Conservation (phyloP, 2,329 filamentous ascomycete species). For the Botrytis deweyae region DNA sequence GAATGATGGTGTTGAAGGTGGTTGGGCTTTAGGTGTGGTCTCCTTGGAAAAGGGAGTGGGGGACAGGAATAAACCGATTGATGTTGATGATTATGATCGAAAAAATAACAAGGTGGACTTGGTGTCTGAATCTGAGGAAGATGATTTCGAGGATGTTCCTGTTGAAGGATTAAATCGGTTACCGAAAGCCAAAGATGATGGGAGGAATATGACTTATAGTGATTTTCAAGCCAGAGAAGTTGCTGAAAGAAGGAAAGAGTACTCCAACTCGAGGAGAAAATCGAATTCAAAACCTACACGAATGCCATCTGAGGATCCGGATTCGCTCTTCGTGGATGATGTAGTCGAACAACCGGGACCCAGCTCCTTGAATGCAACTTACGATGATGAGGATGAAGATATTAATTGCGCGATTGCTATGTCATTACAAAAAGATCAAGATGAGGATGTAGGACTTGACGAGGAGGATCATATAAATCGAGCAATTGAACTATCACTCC, state of each 20-base stretch:
- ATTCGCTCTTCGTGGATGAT: constrained; percentile 38
- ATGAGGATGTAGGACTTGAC: constrained; percentile 43
- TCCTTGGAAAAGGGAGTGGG: constrained; percentile 79
- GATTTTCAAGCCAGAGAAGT: constrained; percentile 36
- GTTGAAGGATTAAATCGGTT: constrained; percentile 41
- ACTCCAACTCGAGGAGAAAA: constrained; percentile 26
- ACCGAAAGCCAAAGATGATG: constrained; percentile 32
- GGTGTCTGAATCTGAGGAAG: constrained; percentile 60
- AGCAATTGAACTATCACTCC: constrained; percentile 83
- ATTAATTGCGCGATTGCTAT: constrained; percentile 43
- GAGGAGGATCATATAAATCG: constrained; percentile 75
- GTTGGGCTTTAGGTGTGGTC: constrained; percentile 94
- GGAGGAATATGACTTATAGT: constrained; percentile 32
- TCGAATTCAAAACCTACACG: constrained; percentile 20
- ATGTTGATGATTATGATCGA: constrained; percentile 71
- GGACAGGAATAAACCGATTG: constrained; percentile 82
- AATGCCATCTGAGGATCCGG: constrained; percentile 29
- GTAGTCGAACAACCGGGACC: constrained; percentile 19
- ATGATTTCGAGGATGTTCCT: constrained; percentile 46
- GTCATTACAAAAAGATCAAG: constrained; percentile 60
- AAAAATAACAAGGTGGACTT: constrained; percentile 53
- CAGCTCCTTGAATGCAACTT: constrained; percentile 18
- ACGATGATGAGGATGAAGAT: constrained; percentile 22
- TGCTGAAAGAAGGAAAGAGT: constrained; percentile 30
- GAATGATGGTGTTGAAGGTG: constrained; percentile 91